These are phyloP conservation scores for Ogataea dorogensis DNA, from an alignment of 805 yeast genomes.

Conservation along the genomic window DNA sequence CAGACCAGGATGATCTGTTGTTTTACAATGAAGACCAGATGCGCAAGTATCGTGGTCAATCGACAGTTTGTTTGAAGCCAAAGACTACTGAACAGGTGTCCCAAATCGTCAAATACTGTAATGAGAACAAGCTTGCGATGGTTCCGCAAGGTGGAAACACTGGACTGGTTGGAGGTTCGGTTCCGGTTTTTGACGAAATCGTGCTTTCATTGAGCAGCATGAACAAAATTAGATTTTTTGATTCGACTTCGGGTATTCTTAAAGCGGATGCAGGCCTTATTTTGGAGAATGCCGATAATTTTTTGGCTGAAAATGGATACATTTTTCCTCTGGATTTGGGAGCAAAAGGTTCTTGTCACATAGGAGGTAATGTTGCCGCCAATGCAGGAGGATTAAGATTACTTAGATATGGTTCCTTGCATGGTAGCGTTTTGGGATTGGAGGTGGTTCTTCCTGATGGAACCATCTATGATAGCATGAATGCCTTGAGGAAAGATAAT, in stretches of 20 bases:
- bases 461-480: conserved; percentile 71
- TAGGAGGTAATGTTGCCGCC: conserved; percentile 93
- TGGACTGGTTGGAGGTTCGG: conserved; percentile 92
- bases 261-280: conserved; percentile 91
- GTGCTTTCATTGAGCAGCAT: conserved; percentile 66
- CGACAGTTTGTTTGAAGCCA: conserved; percentile 78
- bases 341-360: conserved; percentile 95
- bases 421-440: conserved; percentile 86
- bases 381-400: conserved; percentile 95
- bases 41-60: conserved; percentile 89
- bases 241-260: conserved; percentile 75
- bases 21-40: conserved; percentile 90
- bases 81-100: conserved; percentile 76
- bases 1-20: conserved; percentile 61
- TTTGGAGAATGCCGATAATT: conserved; percentile 80
- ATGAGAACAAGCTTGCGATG: conserved; percentile 71
- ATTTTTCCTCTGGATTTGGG: conserved; percentile 93
- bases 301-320: conserved; percentile 74
- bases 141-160: conserved; percentile 99
- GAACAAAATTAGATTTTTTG: conserved; percentile 81
- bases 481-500: conserved; percentile 88
- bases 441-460: conserved; percentile 95
- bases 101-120: conserved; percentile 74
- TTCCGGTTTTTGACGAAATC: conserved; percentile 89
- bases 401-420: conserved; percentile 85